A percentile compares a stretch with the other conserved stretches of the same genome.
Evolutionary conservation across 2,329 filamentous ascomycete genomes (phyloP).

Genomic region (Coniochaeta sp.): DNA sequence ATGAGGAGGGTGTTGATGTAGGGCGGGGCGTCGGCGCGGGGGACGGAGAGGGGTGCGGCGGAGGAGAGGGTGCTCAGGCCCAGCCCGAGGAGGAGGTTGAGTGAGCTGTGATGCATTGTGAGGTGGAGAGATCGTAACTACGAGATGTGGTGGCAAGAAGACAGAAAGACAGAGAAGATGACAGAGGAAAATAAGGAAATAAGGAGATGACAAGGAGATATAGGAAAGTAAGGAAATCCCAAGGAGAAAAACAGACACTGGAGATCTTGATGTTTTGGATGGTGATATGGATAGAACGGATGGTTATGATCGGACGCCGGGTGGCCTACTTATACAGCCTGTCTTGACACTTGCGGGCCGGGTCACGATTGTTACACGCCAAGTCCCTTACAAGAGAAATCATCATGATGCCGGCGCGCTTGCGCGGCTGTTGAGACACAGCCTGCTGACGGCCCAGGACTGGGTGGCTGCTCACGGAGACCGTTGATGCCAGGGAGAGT

Average conservation of each 20-base stretch:
- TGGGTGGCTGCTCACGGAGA: no score
- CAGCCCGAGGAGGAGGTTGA: conserved; percentile 2
- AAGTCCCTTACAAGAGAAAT: background rate
- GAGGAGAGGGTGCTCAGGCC: background rate
- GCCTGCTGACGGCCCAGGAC: background rate
- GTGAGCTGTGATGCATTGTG: background rate
- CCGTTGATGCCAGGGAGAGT: background rate
- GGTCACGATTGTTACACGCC: background rate
- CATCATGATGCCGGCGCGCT: background rate
- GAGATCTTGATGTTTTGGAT: background rate
- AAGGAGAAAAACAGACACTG: no score
- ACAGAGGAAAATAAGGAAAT: background rate
- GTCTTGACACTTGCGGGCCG: background rate
- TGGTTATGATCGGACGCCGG: background rate
- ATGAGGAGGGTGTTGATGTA: conserved; percentile 28
- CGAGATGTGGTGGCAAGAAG: background rate
- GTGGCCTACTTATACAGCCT: background rate
- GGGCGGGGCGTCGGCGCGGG: background rate
- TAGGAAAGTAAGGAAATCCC: background rate
- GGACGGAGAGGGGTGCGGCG: background rate
- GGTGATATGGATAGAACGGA: background rate
- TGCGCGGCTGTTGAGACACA: background rate
- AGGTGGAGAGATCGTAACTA: background rate
- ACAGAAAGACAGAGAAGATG: background rate
- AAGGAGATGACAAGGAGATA: background rate